phyloP scores from a whole-genome alignment of 225 moss, liverwort and hornwort genomes.

The Pseudisothecium myosuroides region DNA sequence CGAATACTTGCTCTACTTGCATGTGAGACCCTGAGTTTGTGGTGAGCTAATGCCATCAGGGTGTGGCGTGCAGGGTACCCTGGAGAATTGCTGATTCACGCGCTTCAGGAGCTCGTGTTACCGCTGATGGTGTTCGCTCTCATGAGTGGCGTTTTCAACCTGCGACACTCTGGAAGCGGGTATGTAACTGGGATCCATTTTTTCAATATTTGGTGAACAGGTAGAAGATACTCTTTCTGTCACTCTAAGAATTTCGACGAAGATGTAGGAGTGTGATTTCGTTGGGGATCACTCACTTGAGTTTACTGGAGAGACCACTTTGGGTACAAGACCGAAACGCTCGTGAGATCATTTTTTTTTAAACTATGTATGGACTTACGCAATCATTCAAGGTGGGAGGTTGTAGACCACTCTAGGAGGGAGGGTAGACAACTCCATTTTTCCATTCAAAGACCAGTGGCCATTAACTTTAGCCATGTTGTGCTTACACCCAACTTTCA shows the following conservation, averaged over 20 bases:
- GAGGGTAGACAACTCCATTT: not conserved
- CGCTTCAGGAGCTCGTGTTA: constrained; percentile 74
- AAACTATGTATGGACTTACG: not conserved
- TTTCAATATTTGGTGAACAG: not conserved
- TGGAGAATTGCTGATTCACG: constrained; percentile 66
- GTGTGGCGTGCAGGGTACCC: constrained; percentile 52
- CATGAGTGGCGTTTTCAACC: constrained; percentile 79
- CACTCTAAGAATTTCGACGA: not conserved
- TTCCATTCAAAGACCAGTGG: not conserved
- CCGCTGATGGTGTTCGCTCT: constrained; percentile 78
- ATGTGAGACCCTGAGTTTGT: not conserved
- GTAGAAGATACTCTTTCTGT: not conserved
- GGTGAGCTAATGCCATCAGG: not conserved
- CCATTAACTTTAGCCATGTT: not conserved
- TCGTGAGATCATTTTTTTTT: not conserved
- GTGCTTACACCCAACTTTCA: no score
- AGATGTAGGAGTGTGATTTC: not conserved
- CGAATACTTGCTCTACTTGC: not conserved
- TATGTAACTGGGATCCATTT: not conserved
- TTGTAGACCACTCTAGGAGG: not conserved
- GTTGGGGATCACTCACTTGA: not conserved
- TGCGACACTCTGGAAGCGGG: constrained; percentile 59
- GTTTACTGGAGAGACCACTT: not conserved
- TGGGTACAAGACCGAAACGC: not conserved
- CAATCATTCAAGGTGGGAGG: not conserved